These are phyloP conservation scores for Fusarium tupiense DNA, from an alignment of 2,329 filamentous ascomycete genomes.

Conservation along the genomic window DNA sequence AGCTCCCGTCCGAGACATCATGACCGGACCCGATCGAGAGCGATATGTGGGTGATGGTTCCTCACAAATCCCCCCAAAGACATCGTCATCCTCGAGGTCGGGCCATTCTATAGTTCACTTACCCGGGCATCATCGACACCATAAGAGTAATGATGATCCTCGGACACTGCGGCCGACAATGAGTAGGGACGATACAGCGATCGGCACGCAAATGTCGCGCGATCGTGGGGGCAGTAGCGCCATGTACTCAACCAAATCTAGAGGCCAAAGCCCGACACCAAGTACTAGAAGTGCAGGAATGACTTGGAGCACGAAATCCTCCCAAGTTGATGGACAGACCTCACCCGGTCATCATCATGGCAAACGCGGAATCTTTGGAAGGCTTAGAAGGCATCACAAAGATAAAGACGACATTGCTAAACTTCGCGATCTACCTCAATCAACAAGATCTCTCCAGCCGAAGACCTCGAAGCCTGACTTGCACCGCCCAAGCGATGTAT, in stretches of 20 bases:
- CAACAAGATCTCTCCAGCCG: constrained; percentile 62
- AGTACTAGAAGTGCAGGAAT: constrained; percentile 71
- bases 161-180: constrained; percentile 75
- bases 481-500: constrained; percentile 49
- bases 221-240: constrained; percentile 62
- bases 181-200: constrained; percentile 77
- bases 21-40: constrained; percentile 75
- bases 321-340: constrained; percentile 63
- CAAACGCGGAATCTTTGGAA: constrained; percentile 62
- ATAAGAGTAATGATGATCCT: constrained; percentile 73
- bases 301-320: constrained; percentile 57
- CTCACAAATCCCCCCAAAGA: constrained; percentile 63
- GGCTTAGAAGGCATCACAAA: constrained; percentile 63
- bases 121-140: constrained; percentile 73
- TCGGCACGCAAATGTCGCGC: constrained; percentile 53
- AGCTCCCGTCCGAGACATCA: constrained; percentile 76
- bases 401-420: constrained; percentile 58
- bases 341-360: constrained; percentile 66
- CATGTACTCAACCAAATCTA: constrained; percentile 61
- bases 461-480: constrained; percentile 62
- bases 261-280: constrained; percentile 84
- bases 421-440: constrained; percentile 61
- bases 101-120: constrained; percentile 71
- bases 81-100: constrained; percentile 70
- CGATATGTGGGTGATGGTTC: constrained; percentile 66